A percentile compares a stretch with the other conserved stretches of the same genome.
Evolutionary conservation across 345 rosid genomes (phyloP).

Genomic region (Pugionium dolabratum): DNA sequence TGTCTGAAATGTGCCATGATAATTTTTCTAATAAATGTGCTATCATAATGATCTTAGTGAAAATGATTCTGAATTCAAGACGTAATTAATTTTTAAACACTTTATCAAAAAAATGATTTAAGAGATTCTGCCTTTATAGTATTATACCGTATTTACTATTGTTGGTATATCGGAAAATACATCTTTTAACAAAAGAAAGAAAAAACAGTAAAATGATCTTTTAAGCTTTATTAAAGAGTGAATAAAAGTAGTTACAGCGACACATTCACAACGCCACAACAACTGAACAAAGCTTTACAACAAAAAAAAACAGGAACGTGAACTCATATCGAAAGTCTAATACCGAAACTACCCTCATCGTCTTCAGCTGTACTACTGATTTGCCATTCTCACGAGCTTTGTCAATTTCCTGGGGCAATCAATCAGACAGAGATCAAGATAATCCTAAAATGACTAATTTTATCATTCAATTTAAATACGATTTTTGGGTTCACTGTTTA

Average conservation of each 20-base stretch:
- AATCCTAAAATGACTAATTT: slow-evolving; percentile 28
- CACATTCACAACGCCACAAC: neutral
- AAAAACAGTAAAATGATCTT: no score
- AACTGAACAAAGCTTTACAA: neutral
- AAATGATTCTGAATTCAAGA: no score
- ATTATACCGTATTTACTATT: no score
- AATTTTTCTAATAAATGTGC: no score
- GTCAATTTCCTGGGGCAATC: slow-evolving; percentile 22
- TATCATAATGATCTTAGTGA: no score
- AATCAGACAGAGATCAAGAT: slow-evolving; percentile 30
- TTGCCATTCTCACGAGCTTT: slow-evolving; percentile 45
- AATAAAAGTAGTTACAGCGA: neutral
- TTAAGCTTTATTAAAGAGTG: no score
- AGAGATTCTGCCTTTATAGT: no score
- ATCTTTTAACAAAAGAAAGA: no score
- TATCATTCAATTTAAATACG: slow-evolving; percentile 14
- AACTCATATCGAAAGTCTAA: neutral
- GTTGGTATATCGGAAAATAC: no score
- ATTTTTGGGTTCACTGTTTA: slow-evolving; percentile 24
- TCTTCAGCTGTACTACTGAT: slow-evolving; percentile 24
- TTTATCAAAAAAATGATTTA: no score
- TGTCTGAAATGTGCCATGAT: no score
- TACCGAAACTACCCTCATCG: slow-evolving; percentile 13
- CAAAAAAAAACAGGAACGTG: slow-evolving; percentile 10
- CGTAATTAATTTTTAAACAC: no score